Evolutionary conservation across 306 rosid species (phyloP).

Genomic region (Carpinus viminea): DNA sequence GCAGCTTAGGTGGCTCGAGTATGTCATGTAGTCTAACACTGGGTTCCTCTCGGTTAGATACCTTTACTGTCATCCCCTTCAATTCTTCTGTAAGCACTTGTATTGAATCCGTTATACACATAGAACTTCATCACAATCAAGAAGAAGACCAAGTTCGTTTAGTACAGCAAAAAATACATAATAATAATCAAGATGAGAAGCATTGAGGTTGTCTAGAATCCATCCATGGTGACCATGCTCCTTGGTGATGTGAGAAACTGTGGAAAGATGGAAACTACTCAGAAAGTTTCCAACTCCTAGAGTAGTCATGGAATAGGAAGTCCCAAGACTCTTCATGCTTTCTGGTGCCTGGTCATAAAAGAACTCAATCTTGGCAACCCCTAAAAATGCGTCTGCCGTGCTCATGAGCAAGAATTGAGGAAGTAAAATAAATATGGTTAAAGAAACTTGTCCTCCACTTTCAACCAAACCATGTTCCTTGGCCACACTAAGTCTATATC

Average conservation of each 20-base stretch:
- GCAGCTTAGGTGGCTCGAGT: no score
- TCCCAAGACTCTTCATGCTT: conserved; percentile 85
- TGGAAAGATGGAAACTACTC: conserved; percentile 76
- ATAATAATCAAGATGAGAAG: conserved; percentile 80
- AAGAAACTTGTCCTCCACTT: conserved; percentile 57
- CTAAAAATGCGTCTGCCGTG: conserved; percentile 72
- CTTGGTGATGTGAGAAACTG: conserved; percentile 59
- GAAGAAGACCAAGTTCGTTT: conserved; percentile 39
- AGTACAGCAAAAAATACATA: conserved; percentile 60
- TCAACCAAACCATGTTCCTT: conserved; percentile 36
- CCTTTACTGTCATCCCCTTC: conserved; percentile 39
- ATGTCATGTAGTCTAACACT: no score
- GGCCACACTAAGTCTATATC: conserved; percentile 59
- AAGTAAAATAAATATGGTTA: conserved; percentile 68
- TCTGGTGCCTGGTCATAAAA: conserved; percentile 94
- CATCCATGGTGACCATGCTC: conserved; percentile 60
- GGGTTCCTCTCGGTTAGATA: conserved; percentile 12
- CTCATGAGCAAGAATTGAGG: conserved; percentile 87
- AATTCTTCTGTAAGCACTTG: conserved; percentile 59
- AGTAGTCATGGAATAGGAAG: conserved; percentile 69
- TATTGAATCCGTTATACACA: conserved; percentile 73
- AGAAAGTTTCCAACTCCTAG: conserved; percentile 80
- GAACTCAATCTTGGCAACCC: conserved; percentile 80
- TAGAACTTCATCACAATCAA: conserved; percentile 43
- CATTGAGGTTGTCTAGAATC: conserved; percentile 83